Evolutionary conservation across 2,329 filamentous ascomycete species (phyloP), one percentile per base, ranked within the genome.

Genomic region (Sclerotinia sclerotiorum): DNA sequence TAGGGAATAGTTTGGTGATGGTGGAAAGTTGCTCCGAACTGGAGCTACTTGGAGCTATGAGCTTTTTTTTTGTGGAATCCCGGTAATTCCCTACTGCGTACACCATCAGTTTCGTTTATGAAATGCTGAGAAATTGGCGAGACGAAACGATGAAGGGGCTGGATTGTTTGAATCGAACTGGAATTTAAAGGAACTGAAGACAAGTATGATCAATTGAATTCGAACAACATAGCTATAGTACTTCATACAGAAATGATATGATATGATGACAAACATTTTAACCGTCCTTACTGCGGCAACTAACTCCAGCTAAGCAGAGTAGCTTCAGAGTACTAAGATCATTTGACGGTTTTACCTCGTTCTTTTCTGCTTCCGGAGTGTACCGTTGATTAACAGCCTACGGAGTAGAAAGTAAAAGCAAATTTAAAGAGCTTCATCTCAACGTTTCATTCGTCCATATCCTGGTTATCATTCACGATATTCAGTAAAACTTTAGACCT

Each of bases 331-430:
- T 32, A 48, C 44, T 32, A 54, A 55, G 51, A 65, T 65, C 62
- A 65, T 65, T 65, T 62, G 60, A 62, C 29, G 29, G 62, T 29
- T 65, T 65, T 29, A 39, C 48, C 61, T 64, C 48, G 35, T 51
- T 29, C 29, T 29, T 46, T 39, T 35, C 46, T 60, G 44, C 51
- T 32, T 55, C 62, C 62, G 62, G 62, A 27, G 62, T 27, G 62
- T 65, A 65, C 62, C 62, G 62, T 52, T 42, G 29, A 52, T 29
- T 29, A 44, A 46, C 42, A 46, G 35, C 11, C 8, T 44, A 44
- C 49, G 54, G 11, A 24, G n/a, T 39, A 64, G 24, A 55, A 29
- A 27, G 10, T 42, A 55, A 42, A 64, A 64, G 46, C 46, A 62
- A 62, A 51, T 62, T 51, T 46, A 54, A n/a, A 42, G 24, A 65